Percentiles rank a stretch among this genome's conserved stretches.
Evolutionary conservation across 352 stramenopile genomes (phyloP).

Genomic region (Blastocystis sp.): DNA sequence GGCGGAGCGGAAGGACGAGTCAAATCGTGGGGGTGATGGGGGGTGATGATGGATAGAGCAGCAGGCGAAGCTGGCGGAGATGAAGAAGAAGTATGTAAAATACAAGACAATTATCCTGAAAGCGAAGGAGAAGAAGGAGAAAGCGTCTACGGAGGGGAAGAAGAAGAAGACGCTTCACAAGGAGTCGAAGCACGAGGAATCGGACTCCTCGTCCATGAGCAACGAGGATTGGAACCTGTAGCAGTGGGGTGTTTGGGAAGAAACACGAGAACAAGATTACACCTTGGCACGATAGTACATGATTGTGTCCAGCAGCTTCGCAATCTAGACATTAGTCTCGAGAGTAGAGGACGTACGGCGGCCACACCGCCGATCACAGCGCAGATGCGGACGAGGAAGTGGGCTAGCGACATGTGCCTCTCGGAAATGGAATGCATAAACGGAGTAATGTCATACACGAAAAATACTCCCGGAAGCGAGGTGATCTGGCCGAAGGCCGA

Average conservation of each 20-base stretch:
- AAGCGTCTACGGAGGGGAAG: not conserved
- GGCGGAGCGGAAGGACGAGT: not conserved
- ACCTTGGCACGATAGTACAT: constrained; percentile 71
- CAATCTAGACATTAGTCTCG: constrained; percentile 11
- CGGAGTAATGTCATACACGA: constrained; percentile 86
- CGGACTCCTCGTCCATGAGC: not conserved
- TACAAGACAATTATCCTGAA: constrained; percentile 26
- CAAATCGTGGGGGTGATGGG: not conserved
- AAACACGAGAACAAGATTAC: not conserved
- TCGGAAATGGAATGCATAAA: constrained; percentile 80
- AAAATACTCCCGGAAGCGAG: constrained; percentile 81
- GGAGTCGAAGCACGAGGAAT: not conserved
- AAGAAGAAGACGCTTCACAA: constrained; percentile 39
- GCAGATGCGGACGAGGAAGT: constrained; percentile 81
- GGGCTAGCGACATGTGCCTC: constrained; percentile 75
- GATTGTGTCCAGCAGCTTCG: constrained; percentile 70
- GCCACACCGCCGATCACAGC: constrained; percentile 81
- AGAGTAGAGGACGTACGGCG: constrained; percentile 71
- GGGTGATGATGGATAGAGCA: constrained; percentile 31
- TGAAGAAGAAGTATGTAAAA: constrained; percentile 66
- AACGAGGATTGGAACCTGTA: constrained; percentile 18
- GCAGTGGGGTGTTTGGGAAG: not conserved
- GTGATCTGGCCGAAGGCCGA: constrained; percentile 69
- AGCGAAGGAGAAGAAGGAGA: constrained; percentile 34
- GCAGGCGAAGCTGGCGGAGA: constrained; percentile 12